Evolutionary conservation across 2,329 filamentous ascomycete genomes (phyloP), one percentile per base, ranked within the genome.

Genomic region (Aspergillus novoparasiticus): DNA sequence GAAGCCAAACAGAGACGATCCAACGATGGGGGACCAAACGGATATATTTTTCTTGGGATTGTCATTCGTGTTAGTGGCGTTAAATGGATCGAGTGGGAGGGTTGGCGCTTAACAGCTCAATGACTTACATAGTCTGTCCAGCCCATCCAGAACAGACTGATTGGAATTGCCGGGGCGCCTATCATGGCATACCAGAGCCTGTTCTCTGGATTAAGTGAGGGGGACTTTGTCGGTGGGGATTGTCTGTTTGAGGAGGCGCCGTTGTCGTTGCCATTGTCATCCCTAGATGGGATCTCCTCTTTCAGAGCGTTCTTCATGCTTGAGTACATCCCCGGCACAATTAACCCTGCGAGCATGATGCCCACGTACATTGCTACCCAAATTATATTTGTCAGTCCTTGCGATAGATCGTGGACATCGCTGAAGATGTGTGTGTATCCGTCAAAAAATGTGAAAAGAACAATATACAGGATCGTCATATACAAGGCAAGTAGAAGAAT

Each of bases 121-220:
- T 14, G 6, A 61, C 68, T 57, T 62, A 72, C 71, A 36, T 64
- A 68, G 57, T 68, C 67, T 0, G 83, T 86, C 86, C 85, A 88
- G 0, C 79, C 86, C 75, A 88, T 84, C 85, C 85, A 88, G 69
- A 88, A 87, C 9, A 87, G 74, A 4, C 77, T 78, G 28, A 86
- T 76, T 0, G 85, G 85, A 4, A 88, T 80, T 0, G 81, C 73
- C 0, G 82, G 79, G 83, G 79, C 62, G 0, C 82, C 80, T 2
- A 85, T 71, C 74, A 87, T 87, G 1, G 81, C 79, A 53, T 81
- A 86, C 79, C 80, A 86, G 0, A 88, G 76, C 6, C 85, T 76
- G 32, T 84, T 83, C 61, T 88, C 86, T 0, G 84, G 85, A 32
- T 32, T 32, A 10, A 32, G 9, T 32, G 30, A 32, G 9, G 30